phyloP scores from a whole-genome alignment of 495 filamentous ascomycete species.

The Xylaria sp. region DNA sequence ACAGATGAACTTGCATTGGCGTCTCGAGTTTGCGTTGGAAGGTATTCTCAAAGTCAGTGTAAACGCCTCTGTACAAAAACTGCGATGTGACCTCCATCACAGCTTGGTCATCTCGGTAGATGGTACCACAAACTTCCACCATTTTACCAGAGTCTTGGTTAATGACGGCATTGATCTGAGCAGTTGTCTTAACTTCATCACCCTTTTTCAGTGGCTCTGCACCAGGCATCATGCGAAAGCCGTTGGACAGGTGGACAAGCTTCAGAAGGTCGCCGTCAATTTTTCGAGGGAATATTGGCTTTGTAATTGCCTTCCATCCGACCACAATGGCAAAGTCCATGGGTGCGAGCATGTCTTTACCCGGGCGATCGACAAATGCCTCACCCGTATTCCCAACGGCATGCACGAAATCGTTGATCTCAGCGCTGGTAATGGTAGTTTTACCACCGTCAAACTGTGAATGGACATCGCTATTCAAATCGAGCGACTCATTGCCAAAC shows the following conservation, averaged over 20 bases:
- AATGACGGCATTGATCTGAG: slow-evolving; percentile 96
- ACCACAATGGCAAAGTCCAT: slow-evolving; percentile 99
- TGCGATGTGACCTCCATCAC: slow-evolving; percentile 99
- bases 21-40: slow-evolving; percentile 97
- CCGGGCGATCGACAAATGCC: slow-evolving; percentile 96
- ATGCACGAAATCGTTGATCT: slow-evolving; percentile 97
- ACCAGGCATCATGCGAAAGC: slow-evolving; percentile 97
- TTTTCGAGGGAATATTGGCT: slow-evolving; percentile 93
- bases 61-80: slow-evolving; percentile 93
- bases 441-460: slow-evolving; percentile 88
- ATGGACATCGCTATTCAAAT: slow-evolving; percentile 83
- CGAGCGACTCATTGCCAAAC: slow-evolving; percentile 87
- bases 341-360: slow-evolving; percentile 91
- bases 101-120: slow-evolving; percentile 81
- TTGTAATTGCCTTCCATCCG: slow-evolving; percentile 98
- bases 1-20: slow-evolving; percentile 91
- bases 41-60: slow-evolving; percentile 94
- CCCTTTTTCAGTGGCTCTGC: slow-evolving; percentile 93
- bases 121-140: slow-evolving; percentile 98
- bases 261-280: slow-evolving; percentile 96
- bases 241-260: slow-evolving; percentile 94
- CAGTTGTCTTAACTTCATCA: slow-evolving; percentile 89
- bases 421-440: slow-evolving; percentile 83
- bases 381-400: slow-evolving; percentile 98
- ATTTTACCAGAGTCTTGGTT: slow-evolving; percentile 99